Conservation (phyloP, 768 basidiomycete species). For the Boletus insuetus region DNA sequence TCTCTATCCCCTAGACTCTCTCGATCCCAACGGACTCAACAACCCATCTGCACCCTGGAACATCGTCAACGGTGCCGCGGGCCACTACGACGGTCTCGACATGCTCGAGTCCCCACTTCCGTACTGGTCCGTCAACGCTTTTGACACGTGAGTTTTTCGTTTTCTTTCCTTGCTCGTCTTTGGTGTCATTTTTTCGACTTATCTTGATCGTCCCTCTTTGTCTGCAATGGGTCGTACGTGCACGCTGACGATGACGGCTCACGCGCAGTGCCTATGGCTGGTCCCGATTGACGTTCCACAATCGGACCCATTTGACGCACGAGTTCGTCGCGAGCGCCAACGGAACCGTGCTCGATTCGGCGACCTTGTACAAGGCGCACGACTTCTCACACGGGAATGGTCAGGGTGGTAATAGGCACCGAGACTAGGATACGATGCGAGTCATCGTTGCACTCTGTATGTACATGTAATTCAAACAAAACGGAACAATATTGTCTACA, state of each 20-base stretch:
- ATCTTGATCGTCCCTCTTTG: neutral
- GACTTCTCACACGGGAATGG: constrained; percentile 1
- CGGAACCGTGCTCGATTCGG: constrained; percentile 23
- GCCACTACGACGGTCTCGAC: constrained; percentile 29
- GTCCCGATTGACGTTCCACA: constrained; percentile 31
- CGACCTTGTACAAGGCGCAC: constrained; percentile 26
- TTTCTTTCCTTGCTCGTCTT: too few relatives aligned
- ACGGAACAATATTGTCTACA: too few relatives aligned
- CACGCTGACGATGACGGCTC: neutral
- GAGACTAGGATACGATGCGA: neutral
- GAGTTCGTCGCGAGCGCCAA: constrained; percentile 31
- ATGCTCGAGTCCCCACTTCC: neutral
- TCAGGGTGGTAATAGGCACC: neutral
- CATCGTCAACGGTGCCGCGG: constrained; percentile 28
- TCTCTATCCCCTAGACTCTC: neutral
- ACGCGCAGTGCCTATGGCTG: constrained; percentile 23
- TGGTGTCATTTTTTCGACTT: neutral
- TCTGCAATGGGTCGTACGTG: too few relatives aligned
- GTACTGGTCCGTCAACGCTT: constrained; percentile 7
- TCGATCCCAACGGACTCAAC: constrained; percentile 25
- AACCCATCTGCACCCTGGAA: constrained; percentile 27
- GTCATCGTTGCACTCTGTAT: too few relatives aligned
- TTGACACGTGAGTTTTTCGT: constrained; percentile 11
- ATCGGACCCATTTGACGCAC: constrained; percentile 29
- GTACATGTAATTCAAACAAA: too few relatives aligned